phyloP scores from a whole-genome alignment of 1,284 basidiomycete species.

The Exobasidium rhododendri region DNA sequence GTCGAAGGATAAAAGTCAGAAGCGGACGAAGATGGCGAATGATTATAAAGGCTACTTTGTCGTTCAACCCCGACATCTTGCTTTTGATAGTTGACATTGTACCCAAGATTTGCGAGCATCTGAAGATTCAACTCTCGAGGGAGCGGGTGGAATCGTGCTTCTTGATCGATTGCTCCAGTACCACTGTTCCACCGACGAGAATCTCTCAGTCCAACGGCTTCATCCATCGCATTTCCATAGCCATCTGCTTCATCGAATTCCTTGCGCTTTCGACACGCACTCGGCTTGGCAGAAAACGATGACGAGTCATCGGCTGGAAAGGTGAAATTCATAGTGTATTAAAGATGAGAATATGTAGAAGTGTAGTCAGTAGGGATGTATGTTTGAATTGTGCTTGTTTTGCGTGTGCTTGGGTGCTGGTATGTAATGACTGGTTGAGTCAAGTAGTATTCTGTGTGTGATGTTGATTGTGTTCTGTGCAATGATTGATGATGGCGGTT shows the following conservation, averaged over 20 bases:
- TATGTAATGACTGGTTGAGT: too few relatives aligned
- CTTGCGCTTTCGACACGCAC: neutral
- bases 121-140: constrained; percentile 6
- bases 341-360: too few relatives aligned
- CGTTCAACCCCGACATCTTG: neutral
- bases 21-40: neutral
- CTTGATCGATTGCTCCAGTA: neutral
- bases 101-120: neutral
- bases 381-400: too few relatives aligned
- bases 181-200: neutral
- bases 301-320: neutral
- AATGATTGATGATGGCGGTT: too few relatives aligned
- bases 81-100: neutral
- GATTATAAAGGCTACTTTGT: neutral
- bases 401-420: too few relatives aligned
- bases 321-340: neutral
- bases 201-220: neutral
- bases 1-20: constrained; percentile 8
- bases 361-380: too few relatives aligned
- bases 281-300: neutral
- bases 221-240: neutral
- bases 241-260: neutral
- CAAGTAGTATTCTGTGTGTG: too few relatives aligned
- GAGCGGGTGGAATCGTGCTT: constrained; percentile 10
- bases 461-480: too few relatives aligned